Percentiles rank a stretch among this genome's conserved stretches.
phyloP scores from a whole-genome alignment of 306 rosid species.

The Lathyrus sativus region DNA sequence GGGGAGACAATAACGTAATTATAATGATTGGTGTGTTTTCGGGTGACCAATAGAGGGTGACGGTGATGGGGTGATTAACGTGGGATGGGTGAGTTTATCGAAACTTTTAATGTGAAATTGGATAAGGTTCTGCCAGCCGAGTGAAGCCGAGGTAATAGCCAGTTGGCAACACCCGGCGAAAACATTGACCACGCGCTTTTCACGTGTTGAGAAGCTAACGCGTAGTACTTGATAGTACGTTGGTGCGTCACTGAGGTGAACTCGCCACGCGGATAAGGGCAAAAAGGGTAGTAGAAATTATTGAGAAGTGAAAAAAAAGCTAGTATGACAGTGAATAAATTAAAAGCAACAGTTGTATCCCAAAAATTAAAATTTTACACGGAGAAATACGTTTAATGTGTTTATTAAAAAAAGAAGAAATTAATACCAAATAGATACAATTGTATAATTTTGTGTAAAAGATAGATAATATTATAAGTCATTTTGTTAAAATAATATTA shows the following conservation, averaged over 20 bases:
- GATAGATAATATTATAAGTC: no score
- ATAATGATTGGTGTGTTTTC: not conserved
- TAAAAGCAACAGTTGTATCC: not conserved
- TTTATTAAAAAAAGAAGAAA: no score
- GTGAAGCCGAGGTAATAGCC: slow-evolving; percentile 44
- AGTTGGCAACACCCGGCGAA: slow-evolving; percentile 46
- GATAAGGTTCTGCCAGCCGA: slow-evolving; percentile 52
- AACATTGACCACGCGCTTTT: slow-evolving; percentile 45
- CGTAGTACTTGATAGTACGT: slow-evolving; percentile 30
- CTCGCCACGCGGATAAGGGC: slow-evolving; percentile 32
- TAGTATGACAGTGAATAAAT: not conserved
- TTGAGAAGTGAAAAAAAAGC: slow-evolving; percentile 35
- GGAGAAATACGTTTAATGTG: no score
- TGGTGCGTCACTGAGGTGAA: slow-evolving; percentile 40
- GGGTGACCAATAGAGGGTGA: slow-evolving; percentile 15
- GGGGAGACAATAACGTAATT: slow-evolving; percentile 19
- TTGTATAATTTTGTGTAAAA: no score
- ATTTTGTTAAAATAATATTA: no score
- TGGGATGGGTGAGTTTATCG: slow-evolving; percentile 6
- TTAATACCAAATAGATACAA: no score
- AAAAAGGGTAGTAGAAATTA: not conserved
- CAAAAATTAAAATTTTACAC: no score
- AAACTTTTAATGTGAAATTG: slow-evolving; percentile 33
- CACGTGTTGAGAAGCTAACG: slow-evolving; percentile 39
- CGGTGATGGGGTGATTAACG: not conserved